phyloP scores from a whole-genome alignment of 192 early-diverging fungal species.

The Phlyctochytrium bullatum region DNA sequence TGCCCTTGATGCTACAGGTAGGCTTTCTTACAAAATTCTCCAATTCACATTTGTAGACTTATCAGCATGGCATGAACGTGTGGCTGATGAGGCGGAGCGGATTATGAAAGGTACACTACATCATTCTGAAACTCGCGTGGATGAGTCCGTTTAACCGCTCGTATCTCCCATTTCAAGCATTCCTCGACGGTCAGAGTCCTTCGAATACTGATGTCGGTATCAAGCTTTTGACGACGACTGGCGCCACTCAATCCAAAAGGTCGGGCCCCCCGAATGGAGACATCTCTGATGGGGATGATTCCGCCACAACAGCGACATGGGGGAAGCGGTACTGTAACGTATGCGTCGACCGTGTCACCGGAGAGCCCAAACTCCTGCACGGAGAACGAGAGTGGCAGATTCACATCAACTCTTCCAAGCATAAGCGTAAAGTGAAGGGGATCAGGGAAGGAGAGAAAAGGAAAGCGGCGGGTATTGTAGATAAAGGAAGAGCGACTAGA shows the following conservation, averaged over 20 bases:
- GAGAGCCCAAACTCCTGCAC: constrained; percentile 51
- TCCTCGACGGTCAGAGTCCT: neutral
- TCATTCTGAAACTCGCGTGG: too few relatives aligned
- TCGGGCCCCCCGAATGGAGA: constrained; percentile 5
- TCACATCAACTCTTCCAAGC: constrained; percentile 66
- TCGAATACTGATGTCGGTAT: neutral
- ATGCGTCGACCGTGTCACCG: constrained; percentile 49
- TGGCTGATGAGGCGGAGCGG: constrained; percentile 39
- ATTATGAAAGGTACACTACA: neutral
- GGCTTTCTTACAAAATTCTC: constrained; percentile 4
- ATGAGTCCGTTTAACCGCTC: neutral
- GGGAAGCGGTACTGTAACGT: constrained; percentile 66
- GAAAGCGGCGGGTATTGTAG: too few relatives aligned
- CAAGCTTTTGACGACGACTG: neutral
- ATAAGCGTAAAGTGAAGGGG: constrained; percentile 41
- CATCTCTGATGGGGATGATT: constrained; percentile 12
- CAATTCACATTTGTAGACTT: constrained; percentile 21
- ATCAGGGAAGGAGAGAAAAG: constrained; percentile 1
- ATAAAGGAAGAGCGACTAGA: too few relatives aligned
- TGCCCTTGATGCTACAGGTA: constrained; percentile 71
- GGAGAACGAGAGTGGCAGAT: constrained; percentile 75
- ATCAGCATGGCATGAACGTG: constrained; percentile 52
- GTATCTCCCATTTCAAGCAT: neutral
- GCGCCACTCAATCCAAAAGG: neutral
- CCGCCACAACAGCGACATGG: constrained; percentile 44